Evolutionary conservation across 2,329 filamentous ascomycete species (phyloP).

Genomic region (Phialemonium atrogriseum): DNA sequence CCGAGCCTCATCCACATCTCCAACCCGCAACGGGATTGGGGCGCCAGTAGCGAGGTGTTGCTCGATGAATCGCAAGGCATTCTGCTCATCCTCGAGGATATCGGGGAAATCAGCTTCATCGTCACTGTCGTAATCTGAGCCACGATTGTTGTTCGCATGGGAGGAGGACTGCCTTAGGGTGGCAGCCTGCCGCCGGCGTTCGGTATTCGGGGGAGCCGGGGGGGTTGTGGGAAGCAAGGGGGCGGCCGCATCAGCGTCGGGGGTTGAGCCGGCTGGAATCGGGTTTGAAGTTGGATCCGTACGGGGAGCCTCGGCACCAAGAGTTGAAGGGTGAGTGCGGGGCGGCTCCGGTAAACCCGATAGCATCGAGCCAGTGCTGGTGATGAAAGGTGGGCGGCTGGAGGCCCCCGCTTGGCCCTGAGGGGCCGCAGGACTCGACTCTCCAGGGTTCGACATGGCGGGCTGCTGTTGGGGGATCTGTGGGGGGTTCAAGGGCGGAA

Average conservation of each 20-base stretch:
- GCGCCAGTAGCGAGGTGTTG: conserved; percentile 3
- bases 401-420: neutral
- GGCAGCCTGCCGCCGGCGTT: neutral
- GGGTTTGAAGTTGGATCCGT: too few relatives aligned
- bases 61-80: conserved; percentile 10
- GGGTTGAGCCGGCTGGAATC: neutral
- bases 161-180: neutral
- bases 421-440: conserved; percentile 6
- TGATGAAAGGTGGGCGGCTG: neutral
- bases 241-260: neutral
- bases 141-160: neutral
- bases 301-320: too few relatives aligned
- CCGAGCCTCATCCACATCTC: conserved; percentile 21
- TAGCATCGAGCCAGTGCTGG: neutral
- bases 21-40: conserved; percentile 1
- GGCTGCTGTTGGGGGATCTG: conserved; percentile 1
- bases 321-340: too few relatives aligned
- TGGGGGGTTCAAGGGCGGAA: conserved; percentile 9
- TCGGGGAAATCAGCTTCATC: conserved; percentile 15
- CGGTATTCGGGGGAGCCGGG: neutral
- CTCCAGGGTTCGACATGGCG: conserved; percentile 7
- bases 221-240: neutral
- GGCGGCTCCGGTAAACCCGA: conserved; percentile 1
- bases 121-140: conserved; percentile 13
- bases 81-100: conserved; percentile 10